These are phyloP conservation scores for Termitomyces sp. DNA, from an alignment of 768 basidiomycete genomes.

Conservation along the genomic window DNA sequence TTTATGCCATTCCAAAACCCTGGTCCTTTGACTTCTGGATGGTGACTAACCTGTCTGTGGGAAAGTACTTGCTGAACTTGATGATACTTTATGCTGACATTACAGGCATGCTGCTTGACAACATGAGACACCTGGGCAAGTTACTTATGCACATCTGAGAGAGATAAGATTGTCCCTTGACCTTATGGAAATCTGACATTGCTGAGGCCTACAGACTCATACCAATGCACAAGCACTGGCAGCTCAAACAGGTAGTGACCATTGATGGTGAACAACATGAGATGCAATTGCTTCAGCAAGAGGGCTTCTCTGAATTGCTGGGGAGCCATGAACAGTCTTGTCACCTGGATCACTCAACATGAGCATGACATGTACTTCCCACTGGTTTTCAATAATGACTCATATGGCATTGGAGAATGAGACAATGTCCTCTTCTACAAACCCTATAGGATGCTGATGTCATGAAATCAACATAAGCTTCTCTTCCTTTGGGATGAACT, in stretches of 20 bases:
- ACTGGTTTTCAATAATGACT: constrained; percentile 30
- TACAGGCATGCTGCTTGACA: constrained; percentile 27
- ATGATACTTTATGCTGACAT: constrained; percentile 24
- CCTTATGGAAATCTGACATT: constrained; percentile 36
- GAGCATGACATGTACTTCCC: constrained; percentile 18
- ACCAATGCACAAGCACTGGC: constrained; percentile 26
- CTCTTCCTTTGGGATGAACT: constrained; percentile 26
- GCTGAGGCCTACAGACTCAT: constrained; percentile 28
- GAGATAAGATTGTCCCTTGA: constrained; percentile 11
- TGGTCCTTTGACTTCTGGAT: too few relatives aligned
- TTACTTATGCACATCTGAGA: constrained; percentile 10
- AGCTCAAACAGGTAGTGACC: constrained; percentile 29
- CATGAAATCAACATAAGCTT: neutral
- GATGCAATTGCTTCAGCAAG: constrained; percentile 29
- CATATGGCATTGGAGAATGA: constrained; percentile 18
- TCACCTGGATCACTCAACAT: constrained; percentile 34
- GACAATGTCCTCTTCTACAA: constrained; percentile 21
- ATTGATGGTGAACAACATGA: constrained; percentile 29
- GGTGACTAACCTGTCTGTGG: constrained; percentile 32
- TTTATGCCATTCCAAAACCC: neutral
- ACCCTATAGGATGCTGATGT: constrained; percentile 16
- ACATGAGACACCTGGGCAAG: constrained; percentile 26
- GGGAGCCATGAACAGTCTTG: constrained; percentile 22
- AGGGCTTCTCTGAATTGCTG: constrained; percentile 21
- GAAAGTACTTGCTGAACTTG: constrained; percentile 30